Conservation (phyloP, 192 early-diverging fungal species). For the Funneliformis geosporum region DNA sequence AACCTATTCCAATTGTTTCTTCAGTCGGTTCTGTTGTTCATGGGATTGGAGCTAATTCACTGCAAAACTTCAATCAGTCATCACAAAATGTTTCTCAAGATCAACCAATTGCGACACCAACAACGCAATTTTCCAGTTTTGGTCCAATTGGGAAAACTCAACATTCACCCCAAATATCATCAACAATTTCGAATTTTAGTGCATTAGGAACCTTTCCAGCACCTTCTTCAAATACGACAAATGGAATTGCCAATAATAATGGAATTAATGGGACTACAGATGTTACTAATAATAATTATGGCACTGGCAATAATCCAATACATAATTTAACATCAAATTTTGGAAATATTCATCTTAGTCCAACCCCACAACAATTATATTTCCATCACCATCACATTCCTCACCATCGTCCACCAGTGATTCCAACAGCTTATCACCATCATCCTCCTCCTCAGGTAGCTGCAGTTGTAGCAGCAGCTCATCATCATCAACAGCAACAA, state of each 20-base stretch:
- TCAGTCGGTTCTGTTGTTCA: not conserved
- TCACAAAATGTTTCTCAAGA: not conserved
- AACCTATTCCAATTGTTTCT: slow-evolving; percentile 13
- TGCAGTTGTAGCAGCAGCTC: slow-evolving; percentile 36
- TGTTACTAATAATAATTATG: not conserved
- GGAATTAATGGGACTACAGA: not conserved
- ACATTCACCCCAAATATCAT: slow-evolving; percentile 7
- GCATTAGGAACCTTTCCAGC: not conserved
- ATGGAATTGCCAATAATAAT: slow-evolving; percentile 14
- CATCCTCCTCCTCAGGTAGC: slow-evolving; percentile 35
- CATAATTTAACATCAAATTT: slow-evolving; percentile 22
- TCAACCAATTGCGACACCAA: not conserved
- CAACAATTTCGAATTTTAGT: slow-evolving; percentile 15
- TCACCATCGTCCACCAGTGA: slow-evolving; percentile 27
- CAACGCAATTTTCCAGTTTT: slow-evolving; percentile 23
- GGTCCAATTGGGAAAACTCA: slow-evolving; percentile 32
- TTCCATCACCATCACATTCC: slow-evolving; percentile 17
- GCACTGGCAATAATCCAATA: not conserved
- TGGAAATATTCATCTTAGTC: slow-evolving; percentile 27
- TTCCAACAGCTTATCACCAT: slow-evolving; percentile 10
- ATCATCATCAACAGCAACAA: slow-evolving; percentile 32
- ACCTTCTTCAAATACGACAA: not conserved
- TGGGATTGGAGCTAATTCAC: not conserved
- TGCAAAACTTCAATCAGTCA: not conserved
- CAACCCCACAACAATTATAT: slow-evolving; percentile 25